Percentiles rank a stretch among this genome's conserved stretches.
Conservation (phyloP, 2,329 filamentous ascomycete genomes). For the Sporothrix mexicana region DNA sequence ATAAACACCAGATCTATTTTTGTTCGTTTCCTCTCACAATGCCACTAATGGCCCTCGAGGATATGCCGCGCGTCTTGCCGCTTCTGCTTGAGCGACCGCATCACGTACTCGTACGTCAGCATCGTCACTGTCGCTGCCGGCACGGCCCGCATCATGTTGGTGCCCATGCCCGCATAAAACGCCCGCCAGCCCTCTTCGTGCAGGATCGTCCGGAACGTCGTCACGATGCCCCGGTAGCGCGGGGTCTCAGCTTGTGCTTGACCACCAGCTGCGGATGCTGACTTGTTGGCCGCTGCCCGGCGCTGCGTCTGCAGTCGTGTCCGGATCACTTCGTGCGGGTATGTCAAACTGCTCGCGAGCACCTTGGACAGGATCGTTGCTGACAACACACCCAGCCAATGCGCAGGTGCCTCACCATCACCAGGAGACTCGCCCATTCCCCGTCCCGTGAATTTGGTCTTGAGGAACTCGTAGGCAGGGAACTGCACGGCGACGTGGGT, state of each 20-base stretch:
- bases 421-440: conserved; percentile 76
- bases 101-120: conserved; percentile 88
- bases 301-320: conserved; percentile 94
- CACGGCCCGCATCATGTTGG: conserved; percentile 94
- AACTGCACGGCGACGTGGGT: conserved; percentile 98
- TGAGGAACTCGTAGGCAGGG: conserved; percentile 92
- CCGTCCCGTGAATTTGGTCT: conserved; percentile 85
- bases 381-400: conserved; percentile 82
- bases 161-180: conserved; percentile 96
- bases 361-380: conserved; percentile 95
- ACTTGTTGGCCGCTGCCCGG: conserved; percentile 54
- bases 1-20: conserved; percentile 2
- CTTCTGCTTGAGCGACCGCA: conserved; percentile 57
- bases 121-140: conserved; percentile 97
- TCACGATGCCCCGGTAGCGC: conserved; percentile 78
- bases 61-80: conserved; percentile 50
- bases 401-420: conserved; percentile 63
- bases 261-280: conserved; percentile 41
- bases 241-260: conserved; percentile 44
- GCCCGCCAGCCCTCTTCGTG: conserved; percentile 93
- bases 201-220: conserved; percentile 83
- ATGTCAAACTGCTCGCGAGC: conserved; percentile 91
- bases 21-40: not conserved
- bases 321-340: conserved; percentile 94
- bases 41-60: conserved; percentile 35